Conservation (phyloP, 1,139 yeast genomes). For the Suhomyces ambrosiae region DNA sequence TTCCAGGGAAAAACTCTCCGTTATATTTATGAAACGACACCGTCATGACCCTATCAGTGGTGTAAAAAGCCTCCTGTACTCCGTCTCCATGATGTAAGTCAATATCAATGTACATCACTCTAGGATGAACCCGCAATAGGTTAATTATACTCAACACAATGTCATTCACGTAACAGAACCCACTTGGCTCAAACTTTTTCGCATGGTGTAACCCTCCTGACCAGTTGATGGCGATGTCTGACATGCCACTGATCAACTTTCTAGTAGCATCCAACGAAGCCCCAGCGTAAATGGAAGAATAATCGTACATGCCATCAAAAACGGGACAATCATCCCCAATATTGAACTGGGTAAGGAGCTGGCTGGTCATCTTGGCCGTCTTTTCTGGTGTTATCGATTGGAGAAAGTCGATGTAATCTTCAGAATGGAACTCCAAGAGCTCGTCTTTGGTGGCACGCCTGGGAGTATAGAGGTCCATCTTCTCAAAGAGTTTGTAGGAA, state of each 20-base stretch:
- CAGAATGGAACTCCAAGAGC: slow-evolving; percentile 77
- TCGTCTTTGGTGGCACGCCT: slow-evolving; percentile 81
- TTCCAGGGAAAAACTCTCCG: slow-evolving; percentile 96
- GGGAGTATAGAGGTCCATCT: slow-evolving; percentile 88
- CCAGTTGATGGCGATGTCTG: slow-evolving; percentile 97
- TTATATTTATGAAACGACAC: slow-evolving; percentile 92
- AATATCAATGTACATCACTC: slow-evolving; percentile 91
- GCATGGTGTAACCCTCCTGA: slow-evolving; percentile 98
- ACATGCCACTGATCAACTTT: slow-evolving; percentile 77
- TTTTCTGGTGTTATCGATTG: slow-evolving; percentile 83
- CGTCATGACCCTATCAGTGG: slow-evolving; percentile 95
- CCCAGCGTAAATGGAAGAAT: slow-evolving; percentile 84
- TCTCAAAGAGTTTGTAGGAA: slow-evolving; percentile 80
- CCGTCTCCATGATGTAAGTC: slow-evolving; percentile 99
- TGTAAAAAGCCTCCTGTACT: slow-evolving; percentile 94
- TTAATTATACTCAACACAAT: slow-evolving; percentile 87
- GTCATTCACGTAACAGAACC: slow-evolving; percentile 94
- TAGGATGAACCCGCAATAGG: slow-evolving; percentile 79
- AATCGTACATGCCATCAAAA: slow-evolving; percentile 91
- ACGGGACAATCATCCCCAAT: slow-evolving; percentile 98
- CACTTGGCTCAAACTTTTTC: slow-evolving; percentile 89
- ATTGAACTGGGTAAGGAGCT: slow-evolving; percentile 72
- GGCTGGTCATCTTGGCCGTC: slow-evolving; percentile 56
- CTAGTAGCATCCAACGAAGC: slow-evolving; percentile 92
- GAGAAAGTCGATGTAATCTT: slow-evolving; percentile 82